Conservation (phyloP, 192 early-diverging fungal species). For the Coemansia sp. region DNA sequence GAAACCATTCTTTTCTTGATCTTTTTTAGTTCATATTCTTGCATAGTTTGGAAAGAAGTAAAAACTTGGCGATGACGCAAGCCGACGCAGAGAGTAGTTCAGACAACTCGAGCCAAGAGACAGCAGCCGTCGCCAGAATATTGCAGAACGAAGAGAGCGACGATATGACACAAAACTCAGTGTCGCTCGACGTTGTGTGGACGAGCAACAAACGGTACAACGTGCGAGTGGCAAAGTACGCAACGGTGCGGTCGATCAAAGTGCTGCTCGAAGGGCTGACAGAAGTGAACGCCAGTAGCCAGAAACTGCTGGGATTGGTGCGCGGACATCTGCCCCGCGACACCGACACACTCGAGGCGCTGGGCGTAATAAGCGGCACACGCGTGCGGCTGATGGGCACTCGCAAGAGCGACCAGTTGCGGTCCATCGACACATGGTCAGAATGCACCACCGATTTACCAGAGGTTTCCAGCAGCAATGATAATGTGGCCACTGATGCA, state of each 20-base stretch:
- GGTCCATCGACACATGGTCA: constrained; percentile 1
- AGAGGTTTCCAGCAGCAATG: too few relatives aligned
- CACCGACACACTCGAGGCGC: constrained; percentile 24
- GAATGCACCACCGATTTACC: too few relatives aligned
- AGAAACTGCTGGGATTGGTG: constrained; percentile 72
- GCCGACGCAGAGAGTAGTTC: too few relatives aligned
- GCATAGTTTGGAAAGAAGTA: too few relatives aligned
- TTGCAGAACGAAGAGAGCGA: constrained; percentile 30
- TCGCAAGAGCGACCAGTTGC: constrained; percentile 17
- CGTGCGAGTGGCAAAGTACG: constrained; percentile 37
- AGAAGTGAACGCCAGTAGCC: constrained; percentile 59
- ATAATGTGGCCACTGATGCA: too few relatives aligned
- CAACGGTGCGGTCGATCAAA: constrained; percentile 45
- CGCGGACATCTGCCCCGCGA: constrained; percentile 63
- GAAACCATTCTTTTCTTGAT: too few relatives aligned
- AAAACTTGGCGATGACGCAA: too few relatives aligned
- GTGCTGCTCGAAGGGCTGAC: constrained; percentile 61
- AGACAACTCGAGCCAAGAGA: too few relatives aligned
- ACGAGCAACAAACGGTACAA: constrained; percentile 29
- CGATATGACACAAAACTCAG: constrained; percentile 41
- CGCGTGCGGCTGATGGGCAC: constrained; percentile 46
- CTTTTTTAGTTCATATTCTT: too few relatives aligned
- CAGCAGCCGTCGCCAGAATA: too few relatives aligned
- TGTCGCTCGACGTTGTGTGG: constrained; percentile 35
- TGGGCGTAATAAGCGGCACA: constrained; percentile 24